Conservation (phyloP, 1,284 basidiomycete genomes). For the Chiua sp. region DNA sequence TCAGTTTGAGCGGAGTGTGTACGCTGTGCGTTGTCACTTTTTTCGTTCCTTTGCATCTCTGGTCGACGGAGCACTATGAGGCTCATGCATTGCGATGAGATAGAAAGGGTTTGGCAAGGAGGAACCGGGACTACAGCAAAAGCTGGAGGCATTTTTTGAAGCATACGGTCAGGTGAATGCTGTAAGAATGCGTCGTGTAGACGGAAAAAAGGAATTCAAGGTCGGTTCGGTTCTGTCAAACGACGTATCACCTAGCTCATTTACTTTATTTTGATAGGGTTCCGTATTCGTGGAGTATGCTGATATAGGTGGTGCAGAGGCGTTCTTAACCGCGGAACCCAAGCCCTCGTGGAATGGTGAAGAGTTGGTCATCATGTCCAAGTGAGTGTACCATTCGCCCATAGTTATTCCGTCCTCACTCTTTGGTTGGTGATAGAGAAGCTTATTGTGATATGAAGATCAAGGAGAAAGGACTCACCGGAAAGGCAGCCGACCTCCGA, state of each 20-base stretch:
- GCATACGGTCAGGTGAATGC: slow-evolving; percentile 85
- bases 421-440: slow-evolving; percentile 52
- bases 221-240: slow-evolving; percentile 42
- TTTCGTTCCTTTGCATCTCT: background rate
- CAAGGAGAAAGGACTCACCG: slow-evolving; percentile 90
- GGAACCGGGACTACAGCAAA: slow-evolving; percentile 69
- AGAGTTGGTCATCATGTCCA: slow-evolving; percentile 87
- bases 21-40: slow-evolving; percentile 67
- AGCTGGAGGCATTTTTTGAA: slow-evolving; percentile 85
- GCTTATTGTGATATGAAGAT: slow-evolving; percentile 98
- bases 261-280: slow-evolving; percentile 52
- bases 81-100: slow-evolving; percentile 4
- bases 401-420: background rate
- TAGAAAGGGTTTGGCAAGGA: slow-evolving; percentile 94
- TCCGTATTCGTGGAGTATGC: slow-evolving; percentile 95
- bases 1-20: slow-evolving; percentile 80
- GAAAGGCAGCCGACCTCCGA: slow-evolving; percentile 63
- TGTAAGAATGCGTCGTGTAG: slow-evolving; percentile 84
- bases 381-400: slow-evolving; percentile 53
- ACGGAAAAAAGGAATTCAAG: slow-evolving; percentile 84
- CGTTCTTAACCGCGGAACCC: slow-evolving; percentile 81
- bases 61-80: background rate
- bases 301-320: slow-evolving; percentile 71
- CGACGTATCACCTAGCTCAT: background rate
- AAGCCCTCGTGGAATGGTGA: slow-evolving; percentile 80